A percentile compares a stretch with the other conserved stretches of the same genome.
phyloP scores from a whole-genome alignment of 768 basidiomycete genomes.

The Suillus paluster region DNA sequence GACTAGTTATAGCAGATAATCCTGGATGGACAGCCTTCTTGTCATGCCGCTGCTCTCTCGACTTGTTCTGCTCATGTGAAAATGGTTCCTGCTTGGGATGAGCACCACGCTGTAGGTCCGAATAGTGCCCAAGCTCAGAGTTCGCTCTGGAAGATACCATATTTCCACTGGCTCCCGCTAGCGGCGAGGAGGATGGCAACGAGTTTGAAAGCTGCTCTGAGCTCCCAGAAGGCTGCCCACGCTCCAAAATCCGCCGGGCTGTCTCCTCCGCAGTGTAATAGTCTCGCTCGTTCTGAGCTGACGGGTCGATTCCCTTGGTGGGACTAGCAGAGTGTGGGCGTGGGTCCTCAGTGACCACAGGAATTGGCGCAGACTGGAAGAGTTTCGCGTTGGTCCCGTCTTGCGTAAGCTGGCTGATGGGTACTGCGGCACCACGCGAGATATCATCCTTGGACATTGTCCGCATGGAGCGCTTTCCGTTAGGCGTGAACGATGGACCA shows the following conservation, averaged over 20 bases:
- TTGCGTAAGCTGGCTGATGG: slow-evolving; percentile 57
- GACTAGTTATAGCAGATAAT: slow-evolving; percentile 50
- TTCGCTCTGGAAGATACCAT: slow-evolving; percentile 57
- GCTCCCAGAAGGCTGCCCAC: slow-evolving; percentile 48
- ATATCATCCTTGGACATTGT: slow-evolving; percentile 65
- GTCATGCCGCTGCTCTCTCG: slow-evolving; percentile 52
- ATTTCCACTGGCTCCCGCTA: slow-evolving; percentile 37
- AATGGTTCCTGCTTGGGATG: slow-evolving; percentile 43
- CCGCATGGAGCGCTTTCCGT: slow-evolving; percentile 41
- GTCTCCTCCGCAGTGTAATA: slow-evolving; percentile 25
- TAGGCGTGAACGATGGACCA: slow-evolving; percentile 19
- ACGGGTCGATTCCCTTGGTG: slow-evolving; percentile 54
- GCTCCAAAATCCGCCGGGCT: slow-evolving; percentile 47
- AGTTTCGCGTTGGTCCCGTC: slow-evolving; percentile 64
- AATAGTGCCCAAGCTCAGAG: slow-evolving; percentile 83
- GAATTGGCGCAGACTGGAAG: slow-evolving; percentile 49
- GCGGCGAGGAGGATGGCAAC: slow-evolving; percentile 52
- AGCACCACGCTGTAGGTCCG: slow-evolving; percentile 53
- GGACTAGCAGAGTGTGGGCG: slow-evolving; percentile 51
- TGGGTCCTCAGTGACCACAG: slow-evolving; percentile 29
- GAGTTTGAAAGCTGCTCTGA: slow-evolving; percentile 67
- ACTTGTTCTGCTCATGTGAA: slow-evolving; percentile 60
- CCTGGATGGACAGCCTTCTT: slow-evolving; percentile 71
- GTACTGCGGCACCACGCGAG: slow-evolving; percentile 54
- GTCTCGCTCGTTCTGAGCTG: slow-evolving; percentile 41